Base-by-base conservation (phyloP, 179 eudicot genomes). In the Actinidia arguta region DNA sequence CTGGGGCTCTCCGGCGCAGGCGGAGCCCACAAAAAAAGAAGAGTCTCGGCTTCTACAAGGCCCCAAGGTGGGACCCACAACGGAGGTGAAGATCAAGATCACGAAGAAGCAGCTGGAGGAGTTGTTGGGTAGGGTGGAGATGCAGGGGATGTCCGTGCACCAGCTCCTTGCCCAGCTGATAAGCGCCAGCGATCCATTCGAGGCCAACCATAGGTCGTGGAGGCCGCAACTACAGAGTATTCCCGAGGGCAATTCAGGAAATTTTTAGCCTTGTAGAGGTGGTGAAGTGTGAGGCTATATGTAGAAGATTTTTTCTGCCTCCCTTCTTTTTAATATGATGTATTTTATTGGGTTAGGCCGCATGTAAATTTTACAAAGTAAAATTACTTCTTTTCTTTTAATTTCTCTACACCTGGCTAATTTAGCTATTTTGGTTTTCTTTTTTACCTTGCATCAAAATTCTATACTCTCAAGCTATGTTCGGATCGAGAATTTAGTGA, bases 1-100 rank as follows among this genome's bases (percentile, higher is more conserved):
- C 11, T 85, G 88, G 88, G 66, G 51, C 1, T 85, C 80, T 24
- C 59, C 69, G 70, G 82, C 54, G 0, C 58, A 22, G 46, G 10
- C 77, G 48, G 78, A 78, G 20, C 67, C 25, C 7, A 8, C 24
- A 24, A 64, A 25, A 8, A 61, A 14, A 3, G 42, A 18, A 47
- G 25, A 8, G 70, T 66, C 2, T 22, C 31, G 52, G 20, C n/a
- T 46, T 13, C 64, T 13, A 46, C 18, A 25, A 42, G 12, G 18
- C 47, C 5, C 48, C 48, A 20, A 8, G n/a, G n/a, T 67, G 0
- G 11, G 11, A 20, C 4, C 47, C 3, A 4, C 58, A 2, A 36
- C 87, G 20, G 89, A 90, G 78, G 89, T 91, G 52, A 91, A 90
- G 85, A 81, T 90, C 18, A 91, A 78, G 85, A 85, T 91, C 44